Evolutionary conservation across 352 stramenopile genomes (phyloP).

Genomic region (Phytopythium oedochilum): DNA sequence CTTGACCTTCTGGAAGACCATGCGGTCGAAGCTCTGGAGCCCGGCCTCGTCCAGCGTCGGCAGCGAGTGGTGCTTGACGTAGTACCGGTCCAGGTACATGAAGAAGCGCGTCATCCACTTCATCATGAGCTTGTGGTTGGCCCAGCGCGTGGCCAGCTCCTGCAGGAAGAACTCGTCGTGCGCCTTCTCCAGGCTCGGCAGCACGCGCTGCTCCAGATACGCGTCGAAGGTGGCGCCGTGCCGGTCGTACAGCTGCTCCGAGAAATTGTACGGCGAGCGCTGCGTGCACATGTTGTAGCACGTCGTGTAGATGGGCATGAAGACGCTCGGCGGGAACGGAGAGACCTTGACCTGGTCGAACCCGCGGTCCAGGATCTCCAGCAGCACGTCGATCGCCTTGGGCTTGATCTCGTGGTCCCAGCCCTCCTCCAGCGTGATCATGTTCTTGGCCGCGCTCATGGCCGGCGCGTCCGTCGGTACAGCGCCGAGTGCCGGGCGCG

Average conservation of each 20-base stretch:
- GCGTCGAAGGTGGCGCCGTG: slow-evolving; percentile 91
- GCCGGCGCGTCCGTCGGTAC: no score
- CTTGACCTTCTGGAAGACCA: slow-evolving; percentile 86
- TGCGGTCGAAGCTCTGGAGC: slow-evolving; percentile 76
- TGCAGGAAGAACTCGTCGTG: slow-evolving; percentile 95
- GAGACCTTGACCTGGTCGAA: slow-evolving; percentile 80
- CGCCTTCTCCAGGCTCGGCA: slow-evolving; percentile 83
- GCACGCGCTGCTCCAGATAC: slow-evolving; percentile 89
- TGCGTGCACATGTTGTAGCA: slow-evolving; percentile 99
- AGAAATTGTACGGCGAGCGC: slow-evolving; percentile 98
- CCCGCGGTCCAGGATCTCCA: slow-evolving; percentile 82
- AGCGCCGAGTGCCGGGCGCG: no score
- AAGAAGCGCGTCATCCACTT: slow-evolving; percentile 99
- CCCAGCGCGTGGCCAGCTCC: slow-evolving; percentile 96
- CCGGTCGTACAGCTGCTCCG: slow-evolving; percentile 97
- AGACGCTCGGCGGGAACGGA: slow-evolving; percentile 78
- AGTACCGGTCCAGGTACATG: slow-evolving; percentile 99
- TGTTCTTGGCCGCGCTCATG: slow-evolving; percentile 68
- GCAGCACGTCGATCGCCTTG: slow-evolving; percentile 85
- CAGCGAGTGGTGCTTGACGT: slow-evolving; percentile 97
- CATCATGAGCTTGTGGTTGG: slow-evolving; percentile 99
- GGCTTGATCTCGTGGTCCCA: slow-evolving; percentile 88
- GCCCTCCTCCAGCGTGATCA: slow-evolving; percentile 83
- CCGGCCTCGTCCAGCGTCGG: slow-evolving; percentile 93
- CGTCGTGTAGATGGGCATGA: slow-evolving; percentile 90